Conservation (phyloP, 2,329 filamentous ascomycete species). For the Alternaria sp. region DNA sequence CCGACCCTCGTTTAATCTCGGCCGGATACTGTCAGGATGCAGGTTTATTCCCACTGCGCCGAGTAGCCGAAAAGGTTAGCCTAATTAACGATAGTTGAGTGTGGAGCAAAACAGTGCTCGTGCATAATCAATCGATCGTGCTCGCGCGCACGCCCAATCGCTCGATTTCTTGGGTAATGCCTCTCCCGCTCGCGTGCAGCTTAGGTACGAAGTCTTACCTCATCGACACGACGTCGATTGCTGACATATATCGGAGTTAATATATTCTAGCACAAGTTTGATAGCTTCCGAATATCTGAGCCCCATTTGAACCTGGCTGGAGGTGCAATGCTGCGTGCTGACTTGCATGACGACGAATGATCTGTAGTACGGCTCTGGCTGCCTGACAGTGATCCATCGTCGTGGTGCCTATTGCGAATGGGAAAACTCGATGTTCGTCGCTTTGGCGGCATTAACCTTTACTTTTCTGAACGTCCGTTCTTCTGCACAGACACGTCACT, state of each 20-base stretch:
- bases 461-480: too few species aligned
- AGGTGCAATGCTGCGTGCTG: too few species aligned
- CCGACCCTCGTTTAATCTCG: not conserved
- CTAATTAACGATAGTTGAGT: not conserved
- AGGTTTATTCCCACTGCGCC: not conserved
- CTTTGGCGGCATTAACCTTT: too few species aligned
- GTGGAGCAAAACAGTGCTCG: not conserved
- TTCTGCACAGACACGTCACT: too few species aligned
- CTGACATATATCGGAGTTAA: not conserved
- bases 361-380: too few species aligned
- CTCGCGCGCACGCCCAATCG: not conserved
- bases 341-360: too few species aligned
- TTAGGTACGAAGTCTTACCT: not conserved
- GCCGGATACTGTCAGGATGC: not conserved
- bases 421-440: too few species aligned
- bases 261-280: too few species aligned
- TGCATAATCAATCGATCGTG: not conserved
- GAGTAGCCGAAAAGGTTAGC: not conserved
- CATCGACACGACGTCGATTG: fast-evolving
- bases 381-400: too few species aligned
- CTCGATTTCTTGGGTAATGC: not conserved
- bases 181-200: not conserved
- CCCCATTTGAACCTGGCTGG: too few species aligned
- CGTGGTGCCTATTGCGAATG: too few species aligned
- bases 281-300: too few species aligned